Percentiles rank a stretch among this genome's conserved stretches.
Conservation (phyloP, 352 stramenopile species). For the Pythium apleroticum region DNA sequence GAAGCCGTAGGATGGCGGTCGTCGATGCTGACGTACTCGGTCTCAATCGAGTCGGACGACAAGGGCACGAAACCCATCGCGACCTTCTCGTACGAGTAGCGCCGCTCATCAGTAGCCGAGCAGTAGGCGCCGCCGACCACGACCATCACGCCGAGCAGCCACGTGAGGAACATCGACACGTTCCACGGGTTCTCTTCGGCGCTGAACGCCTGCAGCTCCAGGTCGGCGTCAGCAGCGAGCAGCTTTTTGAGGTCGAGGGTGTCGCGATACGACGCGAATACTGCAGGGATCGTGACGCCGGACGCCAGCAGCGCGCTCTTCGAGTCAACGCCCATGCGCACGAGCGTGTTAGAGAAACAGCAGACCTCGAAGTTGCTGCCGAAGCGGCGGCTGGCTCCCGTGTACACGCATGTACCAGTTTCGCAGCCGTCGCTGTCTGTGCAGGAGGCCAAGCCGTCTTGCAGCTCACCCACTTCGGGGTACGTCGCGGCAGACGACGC, state of each 20-base stretch:
- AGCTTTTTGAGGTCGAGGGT: conserved; percentile 34
- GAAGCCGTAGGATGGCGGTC: not conserved
- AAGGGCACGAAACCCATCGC: conserved; percentile 15
- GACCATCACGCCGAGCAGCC: conserved; percentile 51
- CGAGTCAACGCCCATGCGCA: conserved; percentile 36
- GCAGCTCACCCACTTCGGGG: conserved; percentile 17
- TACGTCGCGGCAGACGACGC: conserved; percentile 29
- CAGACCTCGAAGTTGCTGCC: conserved; percentile 39
- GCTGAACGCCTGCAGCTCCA: conserved; percentile 36
- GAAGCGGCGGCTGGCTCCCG: conserved; percentile 25
- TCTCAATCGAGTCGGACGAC: conserved; percentile 8
- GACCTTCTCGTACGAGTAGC: conserved; percentile 54
- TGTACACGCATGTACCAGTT: conserved; percentile 41
- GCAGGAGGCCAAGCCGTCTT: conserved; percentile 19
- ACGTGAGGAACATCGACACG: conserved; percentile 60
- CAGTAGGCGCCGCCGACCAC: conserved; percentile 51
- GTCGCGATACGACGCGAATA: conserved; percentile 45
- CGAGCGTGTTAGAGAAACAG: conserved; percentile 47
- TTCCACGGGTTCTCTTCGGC: conserved; percentile 62
- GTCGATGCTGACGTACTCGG: conserved; percentile 30
- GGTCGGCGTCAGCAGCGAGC: conserved; percentile 7
- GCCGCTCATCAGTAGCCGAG: conserved; percentile 47
- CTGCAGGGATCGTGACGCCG: conserved; percentile 33
- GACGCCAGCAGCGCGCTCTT: conserved; percentile 9
- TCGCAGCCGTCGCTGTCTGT: conserved; percentile 29